Conservation (phyloP, 257 asterid genomes). For the Solanum verrucosum region DNA sequence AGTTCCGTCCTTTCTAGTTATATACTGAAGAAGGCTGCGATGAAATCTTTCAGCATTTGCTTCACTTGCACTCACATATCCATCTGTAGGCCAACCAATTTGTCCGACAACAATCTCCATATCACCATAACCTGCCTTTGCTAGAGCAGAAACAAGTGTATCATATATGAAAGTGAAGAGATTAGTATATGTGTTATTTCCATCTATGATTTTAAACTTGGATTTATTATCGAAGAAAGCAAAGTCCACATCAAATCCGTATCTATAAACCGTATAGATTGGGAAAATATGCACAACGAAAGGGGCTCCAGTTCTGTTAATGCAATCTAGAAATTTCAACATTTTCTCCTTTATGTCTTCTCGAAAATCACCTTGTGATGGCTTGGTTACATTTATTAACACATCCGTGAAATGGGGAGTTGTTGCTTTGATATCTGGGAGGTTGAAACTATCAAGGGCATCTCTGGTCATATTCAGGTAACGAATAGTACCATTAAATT, state of each 20-base stretch:
- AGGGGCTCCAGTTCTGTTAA: neutral
- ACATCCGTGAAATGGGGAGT: neutral
- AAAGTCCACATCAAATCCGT: neutral
- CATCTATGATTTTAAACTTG: neutral
- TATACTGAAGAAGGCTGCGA: conserved; percentile 12
- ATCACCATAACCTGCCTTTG: neutral
- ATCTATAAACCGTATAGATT: neutral
- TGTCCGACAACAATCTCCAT: conserved; percentile 3
- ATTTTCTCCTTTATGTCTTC: conserved; percentile 11
- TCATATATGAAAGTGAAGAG: conserved; percentile 23
- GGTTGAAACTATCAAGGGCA: neutral
- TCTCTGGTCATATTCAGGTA: neutral
- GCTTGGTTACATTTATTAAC: conserved; percentile 7
- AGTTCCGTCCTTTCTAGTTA: conserved; percentile 23
- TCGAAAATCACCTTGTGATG: conserved; percentile 31
- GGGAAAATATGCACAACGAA: conserved; percentile 10
- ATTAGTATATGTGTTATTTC: conserved; percentile 20
- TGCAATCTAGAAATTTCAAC: neutral
- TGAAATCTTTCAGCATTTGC: conserved; percentile 20
- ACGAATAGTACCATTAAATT: neutral
- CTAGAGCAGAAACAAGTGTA: conserved; percentile 24
- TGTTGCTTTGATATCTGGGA: conserved; percentile 2
- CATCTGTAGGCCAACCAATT: conserved; percentile 52
- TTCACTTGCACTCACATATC: conserved; percentile 9
- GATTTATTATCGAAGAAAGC: conserved; percentile 18